Base-by-base conservation (phyloP, 176 grass and related monocot genomes). In the Canna indica region DNA sequence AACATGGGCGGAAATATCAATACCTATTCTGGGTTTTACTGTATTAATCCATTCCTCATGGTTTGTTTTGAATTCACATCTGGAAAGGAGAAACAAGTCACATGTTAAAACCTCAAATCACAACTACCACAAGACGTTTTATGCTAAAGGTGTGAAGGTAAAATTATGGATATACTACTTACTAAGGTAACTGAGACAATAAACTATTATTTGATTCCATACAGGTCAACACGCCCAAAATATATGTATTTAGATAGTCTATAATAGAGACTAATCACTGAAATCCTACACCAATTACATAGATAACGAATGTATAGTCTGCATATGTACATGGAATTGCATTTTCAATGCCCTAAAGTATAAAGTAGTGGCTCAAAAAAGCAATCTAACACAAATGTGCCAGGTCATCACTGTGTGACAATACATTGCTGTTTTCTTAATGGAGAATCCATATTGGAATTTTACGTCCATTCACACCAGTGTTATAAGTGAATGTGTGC, bases 11-110 rank as follows among this genome's bases (percentile, higher is more conserved):
- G 90, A 93, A 41, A 82, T 81, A 76, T 88, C 84, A 79, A 93
- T 76, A 45, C 86, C 85, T 71, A 90, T 86, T 74, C 84, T 93
- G 48, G 90, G 94, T 78, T 90, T 99, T 47, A 86, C 82, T 72
- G 75, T 90, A 70, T 90, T 99, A 85, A 99, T 82, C 94, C 94
- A 99, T 64, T 93, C 82, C 67, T 85, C 82, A 1, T 99, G 89
- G 22, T 84, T 93, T 78, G 67, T 80, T 76, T 93, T 93, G 70
- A 99, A 99, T 69, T 99, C 94, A 54, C 82, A 90, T 81, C 94
- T 99, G 77, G 58, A 84, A 81, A 20, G 57, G 71, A 13, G 82
- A 80, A 8, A 68, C 30, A 79, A 63, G 36, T 78, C 65, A 87
- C 77, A 41, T 33, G 8, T 36, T 36, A 66, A 24, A 66, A n/a